Base-by-base conservation (phyloP, 1,139 yeast species). In the Pichia norvegensis region DNA sequence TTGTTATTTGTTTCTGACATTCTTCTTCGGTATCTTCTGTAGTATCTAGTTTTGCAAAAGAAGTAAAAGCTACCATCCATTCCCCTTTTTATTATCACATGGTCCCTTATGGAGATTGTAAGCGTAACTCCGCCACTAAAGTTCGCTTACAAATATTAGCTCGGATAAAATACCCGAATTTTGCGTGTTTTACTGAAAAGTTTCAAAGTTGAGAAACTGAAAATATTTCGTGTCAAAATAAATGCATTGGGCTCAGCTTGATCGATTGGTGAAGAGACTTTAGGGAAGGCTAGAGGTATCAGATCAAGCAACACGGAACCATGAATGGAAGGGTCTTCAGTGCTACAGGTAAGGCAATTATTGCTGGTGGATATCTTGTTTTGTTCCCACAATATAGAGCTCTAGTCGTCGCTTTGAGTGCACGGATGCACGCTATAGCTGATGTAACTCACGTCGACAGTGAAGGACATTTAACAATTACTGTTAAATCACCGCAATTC, bases 321-420 rank as follows among this genome's bases (percentile, higher is more conserved):
- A 41, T 41, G 47, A 10, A 14, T 13, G 22, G 19, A 10, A 33
- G 53, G 36, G 56, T 52, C 11, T 88, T 79, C 60, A 85, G 96
- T 59, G 95, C 97, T 0, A 97, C 98, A 0, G 97, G 97, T 0
- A 92, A 92, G 64, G 97, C 97, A 1, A 70, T 92, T 33, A 59
- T 92, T 17, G 97, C 95, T 0, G 98, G 98, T 11, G 98, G 98
- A 0, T 92, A 92, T 61, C 72, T 92, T 42, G 97, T 92, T 0
- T 69, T 92, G 23, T 94, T 85, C 48, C 90, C 92, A 0, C 63
- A 62, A 37, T 88, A 85, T 65, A 68, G 72, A 42, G 79, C 96
- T 0, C 85, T 83, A 61, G 95, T 87, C 7, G 80, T 92, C 7
- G 97, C 96, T 0, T 73, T 92, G 23, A 85, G 95, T 1, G 79